Base-by-base conservation (phyloP, 2,329 filamentous ascomycete species). In the Zopfia rhizophila region DNA sequence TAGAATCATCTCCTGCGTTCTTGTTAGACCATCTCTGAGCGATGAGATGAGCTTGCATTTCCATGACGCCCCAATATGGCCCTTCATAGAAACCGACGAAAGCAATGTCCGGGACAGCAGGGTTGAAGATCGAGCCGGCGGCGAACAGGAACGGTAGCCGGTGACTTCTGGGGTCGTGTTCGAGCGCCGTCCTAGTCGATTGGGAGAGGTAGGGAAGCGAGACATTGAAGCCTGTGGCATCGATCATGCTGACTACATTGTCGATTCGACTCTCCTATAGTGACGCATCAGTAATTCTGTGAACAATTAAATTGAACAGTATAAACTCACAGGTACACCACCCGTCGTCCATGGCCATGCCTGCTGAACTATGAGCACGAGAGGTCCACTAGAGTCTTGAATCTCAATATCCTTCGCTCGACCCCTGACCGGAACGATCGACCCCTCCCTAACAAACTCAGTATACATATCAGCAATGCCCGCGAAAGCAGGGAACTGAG, bases 51-150 rank as follows among this genome's bases (percentile, higher is more conserved):
- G 90, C 86, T 70, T 95, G 90, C 87, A 91, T 89, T 68, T 94
- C 90, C 80, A 93, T 91, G 0, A 91, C 85, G 1, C 88, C 88
- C 90, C 90, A 95, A 66, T 90, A 94, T 0, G 90, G 89, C 0
- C 88, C 88, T 50, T 90, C 82, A 63, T 95, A 95, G 70, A 91
- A 91, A 0, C 90, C 90, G 1, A 94, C 86, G 59, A 94, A 92
- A 0, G 88, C 89, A 0, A 94, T 72, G 5, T 81, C 82, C 0
- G 86, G 81, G 0, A 91, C 69, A 0, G 77, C 72, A 0, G 81
- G 79, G 46, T 86, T 82, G 43, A 86, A 76, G 11, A 85, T 86
- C 1, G 82, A 83, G 53, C 89, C 86, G 37, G 87, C 85, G 36
- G 88, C 85, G 16, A 87, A 83, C 1, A 94, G 75, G n/a, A 66